Evolutionary conservation across 2,329 filamentous ascomycete species (phyloP).

Genomic region (Karstenula rhodostoma): DNA sequence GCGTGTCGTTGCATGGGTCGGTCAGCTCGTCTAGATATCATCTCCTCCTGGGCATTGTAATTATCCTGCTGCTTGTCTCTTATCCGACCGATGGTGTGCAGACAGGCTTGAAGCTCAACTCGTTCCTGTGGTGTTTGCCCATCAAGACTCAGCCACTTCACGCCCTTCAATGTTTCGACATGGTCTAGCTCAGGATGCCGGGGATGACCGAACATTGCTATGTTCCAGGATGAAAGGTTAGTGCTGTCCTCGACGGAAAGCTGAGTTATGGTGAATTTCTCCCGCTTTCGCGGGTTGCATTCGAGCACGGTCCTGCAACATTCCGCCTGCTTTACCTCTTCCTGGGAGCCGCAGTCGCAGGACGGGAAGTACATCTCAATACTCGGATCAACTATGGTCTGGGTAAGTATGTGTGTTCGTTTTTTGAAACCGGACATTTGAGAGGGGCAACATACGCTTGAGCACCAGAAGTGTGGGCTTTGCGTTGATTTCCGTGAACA

Average conservation of each 20-base stretch:
- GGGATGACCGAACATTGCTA: slow-evolving; percentile 7
- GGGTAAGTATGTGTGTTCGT: not conserved
- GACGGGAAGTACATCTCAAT: slow-evolving; percentile 1
- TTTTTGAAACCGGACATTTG: not conserved
- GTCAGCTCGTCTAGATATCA: slow-evolving; percentile 2
- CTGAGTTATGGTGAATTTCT: slow-evolving; percentile 5
- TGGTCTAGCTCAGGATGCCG: slow-evolving; percentile 3
- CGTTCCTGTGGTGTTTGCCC: slow-evolving; percentile 6
- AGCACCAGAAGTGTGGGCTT: slow-evolving; percentile 9
- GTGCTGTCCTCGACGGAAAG: not conserved
- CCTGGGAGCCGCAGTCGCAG: slow-evolving; percentile 9
- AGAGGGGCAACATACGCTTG: slow-evolving; percentile 5
- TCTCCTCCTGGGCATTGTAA: not conserved
- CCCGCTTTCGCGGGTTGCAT: slow-evolving; percentile 7
- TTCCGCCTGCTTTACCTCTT: not conserved
- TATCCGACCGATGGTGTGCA: not conserved
- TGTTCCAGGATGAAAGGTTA: slow-evolving; percentile 5
- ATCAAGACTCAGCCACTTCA: slow-evolving; percentile 5
- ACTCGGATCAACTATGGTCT: not conserved
- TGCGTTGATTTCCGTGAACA: slow-evolving; percentile 6
- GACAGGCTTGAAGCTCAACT: slow-evolving; percentile 1
- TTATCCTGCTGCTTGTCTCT: slow-evolving; percentile 6
- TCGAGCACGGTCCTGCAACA: slow-evolving; percentile 10
- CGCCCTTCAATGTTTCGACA: slow-evolving; percentile 2
- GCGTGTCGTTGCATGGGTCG: slow-evolving; percentile 4